Evolutionary conservation across 257 asterid genomes (phyloP), one percentile per base, ranked within the genome.

Genomic region (Apocynum venetum): DNA sequence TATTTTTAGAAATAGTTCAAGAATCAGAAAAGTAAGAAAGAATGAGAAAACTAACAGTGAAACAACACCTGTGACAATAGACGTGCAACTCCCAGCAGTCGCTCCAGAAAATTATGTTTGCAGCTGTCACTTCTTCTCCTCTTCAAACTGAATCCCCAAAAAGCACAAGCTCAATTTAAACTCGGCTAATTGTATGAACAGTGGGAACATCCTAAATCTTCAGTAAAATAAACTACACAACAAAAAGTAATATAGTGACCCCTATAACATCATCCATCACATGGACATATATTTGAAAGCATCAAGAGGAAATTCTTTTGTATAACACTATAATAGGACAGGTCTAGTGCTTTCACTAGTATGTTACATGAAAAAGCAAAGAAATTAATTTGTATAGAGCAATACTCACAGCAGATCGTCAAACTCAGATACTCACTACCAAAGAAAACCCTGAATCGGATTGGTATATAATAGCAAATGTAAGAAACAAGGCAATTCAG

Each of bases 81-180:
- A 61, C 91, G 93, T 76, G 90, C 84, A 86, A 86, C 89, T 84
- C 98, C 99, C 75, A 89, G 79, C 77, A 93, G 97, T 70, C 96
- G 91, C 84, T 93, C 98, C 86, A 91, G 72, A 75, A 93, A 87
- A 79, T 90, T 96, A 70, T 56, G 88, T 80, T 91, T 93, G 72
- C 85, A 90, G 71, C 86, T 70, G 38, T 85, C 82, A 49, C 82
- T 76, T 82, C 77, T 87, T 84, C 86, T 87, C 88, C 93, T 88
- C 93, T 93, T 96, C 85, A 96, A 87, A 87, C 99, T 92, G 83
- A 79, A 77, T 47, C 36, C 51, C 72, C 31, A 25, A 61, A 25
- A 57, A 70, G 79, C 31, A 77, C 53, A 43, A 66, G 35, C 53
- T 43, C 73, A 43, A 17, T 68, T 43, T 12, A 17, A 57, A 67